Evolutionary conservation across 2,329 filamentous ascomycete species (phyloP).

Genomic region (Lasiodiplodia sp.): DNA sequence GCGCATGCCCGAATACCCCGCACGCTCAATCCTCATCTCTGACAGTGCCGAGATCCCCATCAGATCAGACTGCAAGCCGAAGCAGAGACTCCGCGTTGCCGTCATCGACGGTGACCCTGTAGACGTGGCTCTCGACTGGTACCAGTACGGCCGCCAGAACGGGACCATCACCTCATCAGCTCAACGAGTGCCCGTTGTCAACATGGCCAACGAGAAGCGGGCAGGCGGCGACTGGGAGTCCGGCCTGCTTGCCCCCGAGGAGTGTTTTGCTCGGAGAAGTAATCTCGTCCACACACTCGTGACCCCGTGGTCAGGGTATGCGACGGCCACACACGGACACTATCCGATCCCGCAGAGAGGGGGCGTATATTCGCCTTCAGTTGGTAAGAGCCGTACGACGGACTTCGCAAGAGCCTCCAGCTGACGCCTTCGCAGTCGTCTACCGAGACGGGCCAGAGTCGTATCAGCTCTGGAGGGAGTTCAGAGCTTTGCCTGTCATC

Average conservation of each 20-base stretch:
- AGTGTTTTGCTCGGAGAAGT: slow-evolving; percentile 76
- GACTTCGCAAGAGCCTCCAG: not conserved
- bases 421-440: slow-evolving; percentile 59
- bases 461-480: slow-evolving; percentile 59
- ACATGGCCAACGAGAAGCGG: slow-evolving; percentile 77
- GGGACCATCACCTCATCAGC: slow-evolving; percentile 17
- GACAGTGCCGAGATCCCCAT: slow-evolving; percentile 47
- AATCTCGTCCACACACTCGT: slow-evolving; percentile 74
- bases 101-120: slow-evolving; percentile 56
- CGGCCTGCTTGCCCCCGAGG: slow-evolving; percentile 69
- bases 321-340: slow-evolving; percentile 53
- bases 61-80: slow-evolving; percentile 57
- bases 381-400: slow-evolving; percentile 57
- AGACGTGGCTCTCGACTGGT: slow-evolving; percentile 67
- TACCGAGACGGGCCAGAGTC: slow-evolving; percentile 73
- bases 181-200: slow-evolving; percentile 68
- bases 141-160: slow-evolving; percentile 46
- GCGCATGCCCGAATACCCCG: slow-evolving; percentile 62
- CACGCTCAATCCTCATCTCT: slow-evolving; percentile 65
- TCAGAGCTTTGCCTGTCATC: slow-evolving; percentile 70
- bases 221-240: slow-evolving; percentile 83
- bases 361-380: slow-evolving; percentile 73
- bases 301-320: slow-evolving; percentile 60
- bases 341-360: slow-evolving; percentile 77
- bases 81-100: slow-evolving; percentile 51